Evolutionary conservation across 1,284 basidiomycete species (phyloP).

Genomic region (Cryptococcus neoformans): DNA sequence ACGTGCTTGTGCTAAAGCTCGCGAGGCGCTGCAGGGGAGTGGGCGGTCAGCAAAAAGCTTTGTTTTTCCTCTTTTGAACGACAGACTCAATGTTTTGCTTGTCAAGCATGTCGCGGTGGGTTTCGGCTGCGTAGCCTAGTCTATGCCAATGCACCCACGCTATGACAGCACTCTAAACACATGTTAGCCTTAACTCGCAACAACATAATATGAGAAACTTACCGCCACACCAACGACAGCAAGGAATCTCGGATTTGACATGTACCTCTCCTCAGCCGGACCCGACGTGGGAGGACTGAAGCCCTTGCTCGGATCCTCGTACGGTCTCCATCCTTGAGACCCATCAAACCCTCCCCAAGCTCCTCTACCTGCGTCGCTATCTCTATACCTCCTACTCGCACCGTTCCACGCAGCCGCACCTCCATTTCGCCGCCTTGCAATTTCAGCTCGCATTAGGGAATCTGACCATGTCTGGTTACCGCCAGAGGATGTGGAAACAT

Average conservation of each 20-base stretch:
- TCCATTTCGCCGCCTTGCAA: conserved; percentile 22
- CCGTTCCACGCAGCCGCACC: conserved; percentile 32
- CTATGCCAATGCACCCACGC: conserved; percentile 33
- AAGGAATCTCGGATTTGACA: conserved; percentile 26
- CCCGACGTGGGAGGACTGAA: conserved; percentile 9
- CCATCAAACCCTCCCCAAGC: conserved; percentile 30
- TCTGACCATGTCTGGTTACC: not conserved
- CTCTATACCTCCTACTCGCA: conserved; percentile 18
- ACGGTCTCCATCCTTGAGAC: conserved; percentile 20
- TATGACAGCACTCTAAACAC: conserved; percentile 15
- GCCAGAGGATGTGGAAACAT: not conserved
- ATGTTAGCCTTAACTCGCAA: not conserved
- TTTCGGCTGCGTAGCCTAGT: conserved; percentile 22
- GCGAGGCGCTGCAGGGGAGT: conserved; percentile 40
- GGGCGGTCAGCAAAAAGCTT: not conserved
- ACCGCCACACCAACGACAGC: conserved; percentile 14
- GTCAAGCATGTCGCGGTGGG: conserved; percentile 26
- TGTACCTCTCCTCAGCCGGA: conserved; percentile 28
- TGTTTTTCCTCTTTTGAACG: not conserved
- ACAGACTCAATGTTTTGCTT: conserved; percentile 41
- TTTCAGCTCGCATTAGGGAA: conserved; percentile 14
- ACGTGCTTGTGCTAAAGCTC: conserved; percentile 42
- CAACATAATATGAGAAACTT: conserved; percentile 3
- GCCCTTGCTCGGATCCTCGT: conserved; percentile 10
- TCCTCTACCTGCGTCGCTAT: conserved; percentile 28